These are phyloP conservation scores for Ogataea nitratoaversa DNA, from an alignment of 805 yeast species.

Conservation along the genomic window DNA sequence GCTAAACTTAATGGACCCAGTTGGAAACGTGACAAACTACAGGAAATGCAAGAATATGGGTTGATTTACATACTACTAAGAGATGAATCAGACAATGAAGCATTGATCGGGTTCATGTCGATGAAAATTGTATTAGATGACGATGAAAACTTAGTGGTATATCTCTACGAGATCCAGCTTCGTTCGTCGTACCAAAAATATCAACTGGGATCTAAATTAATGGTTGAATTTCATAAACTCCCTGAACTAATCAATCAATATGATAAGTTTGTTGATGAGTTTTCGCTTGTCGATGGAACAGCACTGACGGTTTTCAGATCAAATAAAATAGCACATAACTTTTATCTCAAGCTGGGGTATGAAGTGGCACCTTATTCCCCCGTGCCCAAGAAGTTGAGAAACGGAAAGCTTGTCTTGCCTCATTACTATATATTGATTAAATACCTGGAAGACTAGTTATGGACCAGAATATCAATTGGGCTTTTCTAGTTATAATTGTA, in stretches of 20 bases:
- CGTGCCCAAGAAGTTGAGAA: slow-evolving; percentile 35
- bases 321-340: slow-evolving; percentile 37
- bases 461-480: too few relatives aligned
- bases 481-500: too few relatives aligned
- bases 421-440: slow-evolving; percentile 36
- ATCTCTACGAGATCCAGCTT: slow-evolving; percentile 57
- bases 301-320: slow-evolving; percentile 49
- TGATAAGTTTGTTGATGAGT: not conserved
- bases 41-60: slow-evolving; percentile 46
- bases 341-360: slow-evolving; percentile 43
- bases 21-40: slow-evolving; percentile 39
- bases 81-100: slow-evolving; percentile 2
- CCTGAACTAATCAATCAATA: slow-evolving; percentile 17
- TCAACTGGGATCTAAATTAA: slow-evolving; percentile 37
- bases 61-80: slow-evolving; percentile 38
- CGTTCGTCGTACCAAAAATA: slow-evolving; percentile 30
- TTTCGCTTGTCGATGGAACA: slow-evolving; percentile 25
- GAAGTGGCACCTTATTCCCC: slow-evolving; percentile 39
- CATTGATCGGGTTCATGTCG: slow-evolving; percentile 42
- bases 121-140: slow-evolving; percentile 40
- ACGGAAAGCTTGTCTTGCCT: slow-evolving; percentile 39
- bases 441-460: not conserved
- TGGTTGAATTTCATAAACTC: slow-evolving; percentile 33
- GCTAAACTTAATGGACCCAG: slow-evolving; percentile 29
- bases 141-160: slow-evolving; percentile 35